These are phyloP conservation scores for Lepidium didymum DNA, from an alignment of 345 rosid genomes.

Conservation along the genomic window DNA sequence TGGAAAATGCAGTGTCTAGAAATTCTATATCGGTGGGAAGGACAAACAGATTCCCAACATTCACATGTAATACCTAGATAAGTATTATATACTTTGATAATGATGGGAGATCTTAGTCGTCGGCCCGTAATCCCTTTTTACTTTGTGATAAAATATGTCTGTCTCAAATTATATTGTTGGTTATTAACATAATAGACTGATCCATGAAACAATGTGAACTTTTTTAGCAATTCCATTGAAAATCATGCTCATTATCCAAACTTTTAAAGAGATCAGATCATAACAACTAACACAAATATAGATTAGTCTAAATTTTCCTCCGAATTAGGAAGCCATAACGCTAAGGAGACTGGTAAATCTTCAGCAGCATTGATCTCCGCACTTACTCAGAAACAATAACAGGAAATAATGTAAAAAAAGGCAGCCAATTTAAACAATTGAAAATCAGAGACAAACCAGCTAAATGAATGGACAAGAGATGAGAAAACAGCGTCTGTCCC, in stretches of 20 bases:
- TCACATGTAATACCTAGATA: neutral
- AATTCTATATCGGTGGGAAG: neutral
- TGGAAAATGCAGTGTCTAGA: neutral
- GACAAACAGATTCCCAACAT: slow-evolving; percentile 1
- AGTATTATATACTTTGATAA: neutral
- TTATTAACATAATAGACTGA: neutral
- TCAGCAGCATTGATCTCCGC: neutral
- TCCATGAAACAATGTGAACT: neutral
- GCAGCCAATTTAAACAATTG: neutral
- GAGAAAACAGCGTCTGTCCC: slow-evolving; percentile 99
- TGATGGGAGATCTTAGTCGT: neutral
- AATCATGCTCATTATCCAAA: neutral
- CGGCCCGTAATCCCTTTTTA: neutral
- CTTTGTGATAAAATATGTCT: neutral
- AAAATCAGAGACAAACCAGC: slow-evolving; percentile 64
- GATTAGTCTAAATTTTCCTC: neutral
- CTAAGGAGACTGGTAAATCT: neutral
- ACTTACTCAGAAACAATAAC: neutral
- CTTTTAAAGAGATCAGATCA: neutral
- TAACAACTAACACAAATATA: neutral
- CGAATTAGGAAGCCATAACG: neutral
- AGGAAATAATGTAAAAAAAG: neutral
- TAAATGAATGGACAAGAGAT: slow-evolving; percentile 89
- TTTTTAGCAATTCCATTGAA: neutral
- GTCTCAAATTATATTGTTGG: neutral